A percentile compares a stretch with the other conserved stretches of the same genome.
phyloP scores from a whole-genome alignment of 169 alveolate genomes.

The Cryptosporidium baileyi region DNA sequence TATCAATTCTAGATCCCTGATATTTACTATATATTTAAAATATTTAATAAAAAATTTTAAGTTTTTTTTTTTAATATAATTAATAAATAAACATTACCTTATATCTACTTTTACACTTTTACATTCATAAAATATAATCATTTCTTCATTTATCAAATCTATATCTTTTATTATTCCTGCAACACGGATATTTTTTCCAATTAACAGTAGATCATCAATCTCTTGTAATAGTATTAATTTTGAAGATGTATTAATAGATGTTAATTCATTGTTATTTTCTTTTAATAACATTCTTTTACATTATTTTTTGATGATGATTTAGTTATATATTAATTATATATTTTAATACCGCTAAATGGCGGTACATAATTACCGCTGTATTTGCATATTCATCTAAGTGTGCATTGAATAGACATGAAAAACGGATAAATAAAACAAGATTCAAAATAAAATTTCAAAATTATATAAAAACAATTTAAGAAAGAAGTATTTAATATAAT shows the following conservation, averaged over 20 bases:
- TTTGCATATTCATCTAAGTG: too few species aligned
- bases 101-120: conserved; percentile 8
- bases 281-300: too few species aligned
- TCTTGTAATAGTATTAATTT: conserved; percentile 11
- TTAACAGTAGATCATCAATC: neutral
- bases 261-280: neutral
- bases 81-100: conserved; percentile 1
- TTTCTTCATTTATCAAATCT: conserved; percentile 6
- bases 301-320: too few species aligned
- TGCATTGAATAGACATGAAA: too few species aligned
- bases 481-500: too few species aligned
- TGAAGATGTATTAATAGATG: neutral
- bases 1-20: neutral
- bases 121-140: conserved; percentile 3
- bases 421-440: too few species aligned
- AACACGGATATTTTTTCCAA: conserved; percentile 1
- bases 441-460: too few species aligned
- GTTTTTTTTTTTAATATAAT: neutral
- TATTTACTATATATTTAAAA: neutral
- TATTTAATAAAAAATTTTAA: neutral
- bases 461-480: too few species aligned
- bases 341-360: too few species aligned
- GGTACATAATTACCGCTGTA: too few species aligned
- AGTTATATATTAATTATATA: too few species aligned
- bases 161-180: conserved; percentile 50